phyloP scores from a whole-genome alignment of 2,329 filamentous ascomycete genomes.

The Xylariaceae sp. region DNA sequence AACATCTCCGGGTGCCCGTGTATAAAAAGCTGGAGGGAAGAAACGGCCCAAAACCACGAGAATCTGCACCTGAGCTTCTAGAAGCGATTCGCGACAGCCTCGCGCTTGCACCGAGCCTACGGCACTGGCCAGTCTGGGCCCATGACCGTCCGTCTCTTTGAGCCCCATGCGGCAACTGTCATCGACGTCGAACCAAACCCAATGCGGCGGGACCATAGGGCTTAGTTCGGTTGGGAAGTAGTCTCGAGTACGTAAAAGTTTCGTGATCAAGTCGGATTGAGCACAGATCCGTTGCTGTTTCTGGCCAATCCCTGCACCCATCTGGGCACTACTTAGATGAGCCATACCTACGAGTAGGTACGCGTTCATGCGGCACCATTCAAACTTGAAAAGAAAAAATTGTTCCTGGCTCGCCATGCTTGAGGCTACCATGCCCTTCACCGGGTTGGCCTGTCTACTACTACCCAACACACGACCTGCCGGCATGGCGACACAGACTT shows the following conservation, averaged over 20 bases:
- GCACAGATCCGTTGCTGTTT: constrained; percentile 18
- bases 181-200: constrained; percentile 12
- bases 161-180: constrained; percentile 17
- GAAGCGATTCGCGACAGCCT: not conserved
- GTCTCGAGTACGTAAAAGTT: constrained; percentile 23
- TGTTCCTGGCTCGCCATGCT: too few species aligned
- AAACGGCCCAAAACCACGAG: too few species aligned
- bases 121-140: not conserved
- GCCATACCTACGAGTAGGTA: too few species aligned
- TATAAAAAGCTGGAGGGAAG: not conserved
- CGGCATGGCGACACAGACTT: too few species aligned
- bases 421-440: too few species aligned
- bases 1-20: not conserved
- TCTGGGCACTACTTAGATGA: too few species aligned
- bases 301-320: constrained; percentile 4
- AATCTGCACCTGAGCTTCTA: too few species aligned
- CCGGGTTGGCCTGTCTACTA: too few species aligned
- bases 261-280: constrained; percentile 17
- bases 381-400: too few species aligned
- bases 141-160: not conserved
- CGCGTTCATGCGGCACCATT: too few species aligned
- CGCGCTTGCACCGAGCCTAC: not conserved
- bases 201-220: constrained; percentile 19
- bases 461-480: too few species aligned
- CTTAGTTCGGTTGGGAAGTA: constrained; percentile 16